These are phyloP conservation scores for Dactylellina leptospora DNA, from an alignment of 2,329 filamentous ascomycete species.

Conservation along the genomic window DNA sequence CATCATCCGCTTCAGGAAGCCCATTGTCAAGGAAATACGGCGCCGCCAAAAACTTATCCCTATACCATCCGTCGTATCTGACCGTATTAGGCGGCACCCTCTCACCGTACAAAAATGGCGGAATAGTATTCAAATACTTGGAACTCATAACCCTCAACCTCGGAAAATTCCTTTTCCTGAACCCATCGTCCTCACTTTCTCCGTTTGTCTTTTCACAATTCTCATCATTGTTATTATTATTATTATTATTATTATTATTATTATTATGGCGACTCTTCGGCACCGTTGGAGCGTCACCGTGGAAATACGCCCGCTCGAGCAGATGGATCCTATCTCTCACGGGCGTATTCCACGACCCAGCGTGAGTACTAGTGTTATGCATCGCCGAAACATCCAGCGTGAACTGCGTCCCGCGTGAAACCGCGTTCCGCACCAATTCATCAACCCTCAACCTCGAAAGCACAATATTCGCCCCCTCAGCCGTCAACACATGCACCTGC, in stretches of 20 bases:
- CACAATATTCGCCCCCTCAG: neutral
- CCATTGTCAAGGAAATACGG: conserved; percentile 13
- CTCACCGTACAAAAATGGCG: conserved; percentile 8
- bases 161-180: neutral
- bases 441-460: neutral
- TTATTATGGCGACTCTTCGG: neutral
- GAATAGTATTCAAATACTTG: conserved; percentile 2
- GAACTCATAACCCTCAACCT: conserved; percentile 5
- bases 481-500: neutral
- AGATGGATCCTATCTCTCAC: neutral
- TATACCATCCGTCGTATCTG: neutral
- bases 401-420: neutral
- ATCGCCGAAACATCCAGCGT: neutral
- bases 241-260: neutral
- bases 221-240: neutral
- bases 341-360: neutral
- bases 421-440: conserved; percentile 1
- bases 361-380: neutral
- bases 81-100: neutral
- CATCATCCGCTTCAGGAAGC: neutral
- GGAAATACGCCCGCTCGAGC: neutral
- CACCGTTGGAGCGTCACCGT: neutral
- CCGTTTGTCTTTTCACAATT: neutral
- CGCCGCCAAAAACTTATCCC: neutral
- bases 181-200: neutral